Percentiles rank a stretch among this genome's conserved stretches.
Evolutionary conservation across 805 yeast genomes (phyloP).

Genomic region (Nakazawaea ishiwadae): DNA sequence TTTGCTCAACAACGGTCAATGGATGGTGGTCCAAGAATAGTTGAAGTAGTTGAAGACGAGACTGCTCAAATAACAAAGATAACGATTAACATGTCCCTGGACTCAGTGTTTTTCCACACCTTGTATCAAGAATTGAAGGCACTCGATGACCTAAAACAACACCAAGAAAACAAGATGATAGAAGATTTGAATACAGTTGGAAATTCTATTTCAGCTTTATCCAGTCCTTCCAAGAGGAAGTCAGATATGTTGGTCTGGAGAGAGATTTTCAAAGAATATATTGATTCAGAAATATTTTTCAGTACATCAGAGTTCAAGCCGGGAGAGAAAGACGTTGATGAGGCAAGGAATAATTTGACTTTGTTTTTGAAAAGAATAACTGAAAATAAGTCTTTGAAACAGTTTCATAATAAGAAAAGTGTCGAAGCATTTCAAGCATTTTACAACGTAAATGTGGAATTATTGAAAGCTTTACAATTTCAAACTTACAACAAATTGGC

Average conservation of each 20-base stretch:
- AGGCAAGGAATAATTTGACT: constrained; percentile 39
- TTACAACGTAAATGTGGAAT: constrained; percentile 45
- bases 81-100: constrained; percentile 43
- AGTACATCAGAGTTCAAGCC: constrained; percentile 41
- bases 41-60: constrained; percentile 3
- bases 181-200: constrained; percentile 39
- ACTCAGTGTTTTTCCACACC: constrained; percentile 55
- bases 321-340: constrained; percentile 39
- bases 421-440: constrained; percentile 44
- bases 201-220: constrained; percentile 30
- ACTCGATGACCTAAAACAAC: constrained; percentile 38
- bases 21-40: background rate
- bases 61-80: constrained; percentile 11
- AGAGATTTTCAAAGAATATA: constrained; percentile 56
- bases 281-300: constrained; percentile 64
- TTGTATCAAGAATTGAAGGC: constrained; percentile 48
- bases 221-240: constrained; percentile 36
- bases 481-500: constrained; percentile 63
- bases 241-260: constrained; percentile 68
- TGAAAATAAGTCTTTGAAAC: constrained; percentile 29
- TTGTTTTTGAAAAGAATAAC: constrained; percentile 37
- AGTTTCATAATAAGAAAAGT: constrained; percentile 44
- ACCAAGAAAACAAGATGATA: constrained; percentile 39
- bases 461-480: constrained; percentile 54
- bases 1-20: background rate